A percentile compares a stretch with the other conserved stretches of the same genome.
Conservation (phyloP, 805 yeast genomes). For the Lachancea fermentati region DNA sequence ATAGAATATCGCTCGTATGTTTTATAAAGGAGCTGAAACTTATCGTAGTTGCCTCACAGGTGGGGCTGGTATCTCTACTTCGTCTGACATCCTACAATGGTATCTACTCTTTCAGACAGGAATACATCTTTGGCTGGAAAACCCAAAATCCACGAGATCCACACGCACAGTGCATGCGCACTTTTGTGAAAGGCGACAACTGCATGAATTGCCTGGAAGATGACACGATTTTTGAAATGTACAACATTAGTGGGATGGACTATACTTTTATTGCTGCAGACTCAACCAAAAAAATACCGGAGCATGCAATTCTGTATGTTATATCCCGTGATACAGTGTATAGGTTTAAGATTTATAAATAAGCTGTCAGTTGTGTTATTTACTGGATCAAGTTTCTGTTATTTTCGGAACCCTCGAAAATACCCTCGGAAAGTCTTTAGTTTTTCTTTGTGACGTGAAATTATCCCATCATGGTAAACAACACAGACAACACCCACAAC, state of each 20-base stretch:
- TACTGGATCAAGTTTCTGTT: no score
- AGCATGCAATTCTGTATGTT: background rate
- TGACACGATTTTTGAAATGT: background rate
- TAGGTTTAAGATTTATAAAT: background rate
- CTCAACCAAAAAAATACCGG: background rate
- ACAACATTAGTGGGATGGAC: background rate
- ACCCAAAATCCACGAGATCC: slow-evolving; percentile 45
- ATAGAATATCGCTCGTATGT: slow-evolving; percentile 19
- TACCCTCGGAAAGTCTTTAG: no score
- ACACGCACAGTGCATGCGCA: slow-evolving; percentile 1
- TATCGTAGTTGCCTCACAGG: slow-evolving; percentile 23
- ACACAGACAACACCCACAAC: no score
- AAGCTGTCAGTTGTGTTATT: no score
- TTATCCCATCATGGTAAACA: background rate
- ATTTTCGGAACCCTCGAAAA: no score
- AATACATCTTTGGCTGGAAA: slow-evolving; percentile 28
- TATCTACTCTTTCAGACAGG: slow-evolving; percentile 27
- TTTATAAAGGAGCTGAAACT: slow-evolving; percentile 24
- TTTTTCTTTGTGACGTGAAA: background rate
- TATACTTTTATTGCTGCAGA: background rate
- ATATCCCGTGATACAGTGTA: background rate
- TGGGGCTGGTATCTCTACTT: slow-evolving; percentile 22
- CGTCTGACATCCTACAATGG: slow-evolving; percentile 27
- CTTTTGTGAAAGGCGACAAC: slow-evolving; percentile 1
- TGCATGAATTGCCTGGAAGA: background rate